Evolutionary conservation across 2,329 filamentous ascomycete genomes (phyloP), one percentile per base, ranked within the genome.

Genomic region (Sclerotinia minor): DNA sequence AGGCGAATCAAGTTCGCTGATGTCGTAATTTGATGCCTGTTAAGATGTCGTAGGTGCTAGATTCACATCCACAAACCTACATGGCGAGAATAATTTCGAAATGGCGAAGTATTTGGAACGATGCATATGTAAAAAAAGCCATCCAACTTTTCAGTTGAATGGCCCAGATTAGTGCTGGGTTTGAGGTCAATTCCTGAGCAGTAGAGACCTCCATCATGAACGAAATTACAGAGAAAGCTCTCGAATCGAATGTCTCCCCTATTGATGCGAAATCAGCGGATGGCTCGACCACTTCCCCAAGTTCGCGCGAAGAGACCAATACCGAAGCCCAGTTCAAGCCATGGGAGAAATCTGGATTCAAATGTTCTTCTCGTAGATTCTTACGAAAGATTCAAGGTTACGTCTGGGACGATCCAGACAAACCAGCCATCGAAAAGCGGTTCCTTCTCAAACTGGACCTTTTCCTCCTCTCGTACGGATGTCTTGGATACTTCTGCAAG

Each of bases 381-480:
- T 68, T 69, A 63, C 69, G 72, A 26, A 73, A 21, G 0, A 49
- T 74, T 1, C 73, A 74, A 61, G 57, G 74, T 41, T 76, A 74
- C 32, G 65, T 76, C n/a, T 76, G 75, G 75, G 75, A 76, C 24
- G 75, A 77, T 52, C 75, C 75, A 13, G 71, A 76, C 45, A 76
- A 76, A 55, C 61, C 75, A 0, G 54, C 55, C 2, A 77, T 78
- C 69, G 80, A 85, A 72, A 81, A 80, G 67, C 77, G 75, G 52
- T 79, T 85, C 13, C 77, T 83, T 24, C 77, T 80, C 65, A 84
- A 85, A 73, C 79, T 84, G 35, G 83, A 84, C 71, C 81, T 80
- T 73, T 84, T 83, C 68, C 77, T 84, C 72, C 73, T 81, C 1
- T 75, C 76, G 2, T 81, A 80, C 68, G 79, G 77, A 15, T 84